These are phyloP conservation scores for Penicillium turbatum DNA, from an alignment of 495 filamentous ascomycete genomes.

Conservation along the genomic window DNA sequence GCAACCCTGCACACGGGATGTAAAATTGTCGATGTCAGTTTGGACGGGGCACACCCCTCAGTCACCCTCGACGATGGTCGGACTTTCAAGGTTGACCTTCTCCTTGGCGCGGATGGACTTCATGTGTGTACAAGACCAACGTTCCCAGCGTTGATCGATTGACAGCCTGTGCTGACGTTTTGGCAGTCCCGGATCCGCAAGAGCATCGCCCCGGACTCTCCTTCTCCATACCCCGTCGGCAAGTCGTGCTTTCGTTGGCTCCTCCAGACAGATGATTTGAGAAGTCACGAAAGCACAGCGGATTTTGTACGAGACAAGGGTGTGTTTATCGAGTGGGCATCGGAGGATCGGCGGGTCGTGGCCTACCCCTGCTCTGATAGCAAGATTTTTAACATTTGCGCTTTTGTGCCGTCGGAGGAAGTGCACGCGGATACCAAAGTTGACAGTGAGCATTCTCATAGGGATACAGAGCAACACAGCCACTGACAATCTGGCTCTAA, in stretches of 20 bases:
- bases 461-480: neutral
- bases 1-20: slow-evolving; percentile 50
- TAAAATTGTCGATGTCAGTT: slow-evolving; percentile 47
- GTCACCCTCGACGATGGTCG: slow-evolving; percentile 48
- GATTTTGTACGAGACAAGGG: slow-evolving; percentile 18
- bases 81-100: slow-evolving; percentile 48
- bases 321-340: slow-evolving; percentile 27
- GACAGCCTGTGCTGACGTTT: neutral
- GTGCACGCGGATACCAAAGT: neutral
- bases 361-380: slow-evolving; percentile 30
- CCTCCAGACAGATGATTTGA: slow-evolving; percentile 17
- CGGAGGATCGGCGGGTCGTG: slow-evolving; percentile 21
- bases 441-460: slow-evolving; percentile 24
- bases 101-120: slow-evolving; percentile 59
- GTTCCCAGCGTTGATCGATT: no score
- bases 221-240: slow-evolving; percentile 18
- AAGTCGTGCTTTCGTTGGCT: slow-evolving; percentile 31
- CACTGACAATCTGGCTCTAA: neutral
- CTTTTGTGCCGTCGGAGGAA: slow-evolving; percentile 24
- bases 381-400: slow-evolving; percentile 25
- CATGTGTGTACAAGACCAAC: slow-evolving; percentile 15
- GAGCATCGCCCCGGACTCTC: slow-evolving; percentile 15
- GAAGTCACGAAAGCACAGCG: slow-evolving; percentile 6
- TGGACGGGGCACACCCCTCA: slow-evolving; percentile 27
- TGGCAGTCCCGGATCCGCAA: slow-evolving; percentile 24